Conservation (phyloP, 805 yeast species). For the Yamadazyma tumulicola region DNA sequence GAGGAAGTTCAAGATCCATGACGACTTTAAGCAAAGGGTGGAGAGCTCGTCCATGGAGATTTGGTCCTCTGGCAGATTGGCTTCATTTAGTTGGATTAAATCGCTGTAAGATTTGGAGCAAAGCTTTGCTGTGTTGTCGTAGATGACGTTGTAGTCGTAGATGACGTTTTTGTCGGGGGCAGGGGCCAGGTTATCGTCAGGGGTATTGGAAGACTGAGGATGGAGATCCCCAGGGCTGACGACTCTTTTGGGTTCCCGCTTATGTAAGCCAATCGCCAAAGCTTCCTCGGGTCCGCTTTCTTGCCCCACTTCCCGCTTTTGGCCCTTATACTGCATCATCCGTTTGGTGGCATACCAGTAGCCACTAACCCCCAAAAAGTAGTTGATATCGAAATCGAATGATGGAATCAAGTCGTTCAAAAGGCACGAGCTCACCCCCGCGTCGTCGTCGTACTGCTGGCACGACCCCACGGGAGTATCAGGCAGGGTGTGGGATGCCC, state of each 20-base stretch:
- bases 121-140: slow-evolving; percentile 41
- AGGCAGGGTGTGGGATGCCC: slow-evolving; percentile 24
- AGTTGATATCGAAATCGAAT: slow-evolving; percentile 53
- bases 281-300: background rate
- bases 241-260: background rate
- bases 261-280: background rate
- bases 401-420: slow-evolving; percentile 52
- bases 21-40: slow-evolving; percentile 58
- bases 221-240: background rate
- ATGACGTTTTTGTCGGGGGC: slow-evolving; percentile 15
- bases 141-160: slow-evolving; percentile 46
- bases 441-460: slow-evolving; percentile 26
- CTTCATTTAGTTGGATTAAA: slow-evolving; percentile 31
- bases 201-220: slow-evolving; percentile 6
- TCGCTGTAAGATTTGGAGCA: slow-evolving; percentile 44
- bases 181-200: slow-evolving; percentile 8
- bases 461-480: slow-evolving; percentile 23
- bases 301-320: slow-evolving; percentile 1
- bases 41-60: slow-evolving; percentile 43
- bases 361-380: slow-evolving; percentile 64
- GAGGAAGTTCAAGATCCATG: slow-evolving; percentile 54
- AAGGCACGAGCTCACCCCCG: slow-evolving; percentile 45
- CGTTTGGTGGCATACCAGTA: slow-evolving; percentile 61
- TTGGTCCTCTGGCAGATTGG: slow-evolving; percentile 22
- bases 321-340: slow-evolving; percentile 28